A percentile compares a stretch with the other conserved stretches of the same genome.
These are phyloP conservation scores for Thamnidium elegans DNA, from an alignment of 192 early-diverging fungal species.

Conservation along the genomic window DNA sequence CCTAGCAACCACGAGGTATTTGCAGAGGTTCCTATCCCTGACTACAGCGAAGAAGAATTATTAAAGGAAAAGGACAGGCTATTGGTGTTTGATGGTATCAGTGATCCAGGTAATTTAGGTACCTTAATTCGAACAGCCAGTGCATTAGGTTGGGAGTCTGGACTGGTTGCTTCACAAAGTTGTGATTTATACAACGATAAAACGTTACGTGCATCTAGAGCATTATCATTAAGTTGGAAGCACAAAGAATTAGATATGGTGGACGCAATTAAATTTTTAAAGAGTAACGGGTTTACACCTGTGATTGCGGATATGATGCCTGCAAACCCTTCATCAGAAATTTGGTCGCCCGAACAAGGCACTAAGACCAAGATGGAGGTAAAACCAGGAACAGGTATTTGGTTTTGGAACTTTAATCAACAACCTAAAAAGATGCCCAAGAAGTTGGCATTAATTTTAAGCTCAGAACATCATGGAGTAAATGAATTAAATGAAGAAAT, in stretches of 20 bases:
- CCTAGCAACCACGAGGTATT: slow-evolving; percentile 41
- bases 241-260: slow-evolving; percentile 9
- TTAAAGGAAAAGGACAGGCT: slow-evolving; percentile 17
- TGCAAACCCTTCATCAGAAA: not conserved
- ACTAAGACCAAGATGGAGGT: not conserved
- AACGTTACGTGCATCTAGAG: slow-evolving; percentile 45
- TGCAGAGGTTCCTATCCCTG: slow-evolving; percentile 45
- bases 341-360: slow-evolving; percentile 18
- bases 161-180: slow-evolving; percentile 35
- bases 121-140: slow-evolving; percentile 45
- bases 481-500: slow-evolving; percentile 23
- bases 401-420: slow-evolving; percentile 26
- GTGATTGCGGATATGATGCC: slow-evolving; percentile 50
- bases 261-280: slow-evolving; percentile 24
- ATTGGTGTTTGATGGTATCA: slow-evolving; percentile 44
- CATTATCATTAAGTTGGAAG: slow-evolving; percentile 39
- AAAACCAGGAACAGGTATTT: slow-evolving; percentile 5
- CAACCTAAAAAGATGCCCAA: slow-evolving; percentile 21
- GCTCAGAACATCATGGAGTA: slow-evolving; percentile 47
- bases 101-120: slow-evolving; percentile 47
- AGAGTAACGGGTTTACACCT: slow-evolving; percentile 28
- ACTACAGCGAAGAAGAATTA: not conserved
- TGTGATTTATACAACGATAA: slow-evolving; percentile 49
- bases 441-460: slow-evolving; percentile 39
- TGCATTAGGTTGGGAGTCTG: slow-evolving; percentile 44